Base-by-base conservation (phyloP, 2,329 filamentous ascomycete genomes). In the Verticillium longisporum region DNA sequence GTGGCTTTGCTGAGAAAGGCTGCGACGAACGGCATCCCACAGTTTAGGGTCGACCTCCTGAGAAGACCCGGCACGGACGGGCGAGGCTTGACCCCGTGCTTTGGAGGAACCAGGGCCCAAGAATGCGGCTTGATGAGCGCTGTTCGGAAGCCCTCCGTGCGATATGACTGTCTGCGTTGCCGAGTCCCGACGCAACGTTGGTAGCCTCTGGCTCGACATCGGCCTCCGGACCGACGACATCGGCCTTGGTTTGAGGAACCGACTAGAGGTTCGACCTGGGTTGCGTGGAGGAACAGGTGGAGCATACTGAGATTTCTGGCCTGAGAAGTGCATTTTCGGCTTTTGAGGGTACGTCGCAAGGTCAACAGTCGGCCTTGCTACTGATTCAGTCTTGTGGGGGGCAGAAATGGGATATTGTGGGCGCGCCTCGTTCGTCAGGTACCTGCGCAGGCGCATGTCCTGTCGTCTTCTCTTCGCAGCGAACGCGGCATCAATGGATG, bases 1-100 rank as follows among this genome's bases (percentile, higher is more conserved):
- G 18, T 60, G 65, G 11, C 62, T 62, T 21, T 66, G 65, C 45
- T 66, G 65, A 15, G 64, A 63, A 21, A 65, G 60, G 21, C 62
- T 65, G 13, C 62, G 60, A 14, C 61, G 62, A 3, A 66, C 58
- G 59, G 65, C 64, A 31, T 65, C 62, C 62, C 59, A 64, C 6
- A 64, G 53, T 54, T 62, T 59, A 32, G 65, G 62, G 32, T 66
- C 62, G 14, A 50, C 18, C n/a, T 50, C 45, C n/a, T 15, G 6
- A 4, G 45, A 21, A 18, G 45, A 9, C 18, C 18, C 21, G 18
- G 18, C 7, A 50, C 18, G 4, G 18, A 18, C 45, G 11, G 18
- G 11, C 13, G 15, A 14, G 38, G 11, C 9, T 10, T 50, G 45
- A 21, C n/a, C 3, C 10, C 3, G 9, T 21, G 18, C 7, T 26